Evolutionary conservation across 768 basidiomycete species (phyloP).

Genomic region (Pulveroboletus sp.): DNA sequence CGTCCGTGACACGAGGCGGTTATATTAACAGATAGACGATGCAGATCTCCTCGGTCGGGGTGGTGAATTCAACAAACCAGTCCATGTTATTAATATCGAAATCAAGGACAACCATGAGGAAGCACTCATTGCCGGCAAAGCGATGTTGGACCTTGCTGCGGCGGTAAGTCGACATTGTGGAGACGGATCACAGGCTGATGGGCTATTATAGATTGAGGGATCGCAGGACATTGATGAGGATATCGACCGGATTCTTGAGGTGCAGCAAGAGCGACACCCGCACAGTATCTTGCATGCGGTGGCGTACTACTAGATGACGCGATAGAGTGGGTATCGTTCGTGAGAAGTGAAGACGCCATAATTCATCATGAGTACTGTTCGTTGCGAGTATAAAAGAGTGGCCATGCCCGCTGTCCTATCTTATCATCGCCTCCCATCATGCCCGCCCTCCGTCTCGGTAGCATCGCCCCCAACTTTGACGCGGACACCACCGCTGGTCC

Average conservation of each 20-base stretch:
- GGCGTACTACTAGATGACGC: conserved; percentile 70
- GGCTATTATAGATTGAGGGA: conserved; percentile 67
- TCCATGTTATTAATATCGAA: conserved; percentile 96
- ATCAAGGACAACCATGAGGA: conserved; percentile 99
- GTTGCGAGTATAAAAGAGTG: conserved; percentile 14
- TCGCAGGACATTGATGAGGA: conserved; percentile 87
- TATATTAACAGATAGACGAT: conserved; percentile 11
- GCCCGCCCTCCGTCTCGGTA: conserved; percentile 75
- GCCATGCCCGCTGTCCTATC: background rate
- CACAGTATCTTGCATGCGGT: conserved; percentile 90
- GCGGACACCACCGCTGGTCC: conserved; percentile 84
- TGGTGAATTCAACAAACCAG: conserved; percentile 89
- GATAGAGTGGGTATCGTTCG: conserved; percentile 31
- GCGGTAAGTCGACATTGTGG: conserved; percentile 57
- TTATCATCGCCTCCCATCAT: conserved; percentile 22
- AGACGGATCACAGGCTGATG: conserved; percentile 10
- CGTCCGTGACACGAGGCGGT: conserved; percentile 6
- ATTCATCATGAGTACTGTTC: conserved; percentile 20
- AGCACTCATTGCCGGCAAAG: conserved; percentile 91
- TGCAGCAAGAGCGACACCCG: conserved; percentile 87
- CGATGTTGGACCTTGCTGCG: conserved; percentile 86
- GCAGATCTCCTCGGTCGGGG: conserved; percentile 83
- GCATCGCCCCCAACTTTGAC: conserved; percentile 86
- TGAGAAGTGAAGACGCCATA: conserved; percentile 67
- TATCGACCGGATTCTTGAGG: conserved; percentile 81